Evolutionary conservation across 139 green algal species (phyloP), one percentile per base, ranked within the genome.

Genomic region (Asterochloris sp.): DNA sequence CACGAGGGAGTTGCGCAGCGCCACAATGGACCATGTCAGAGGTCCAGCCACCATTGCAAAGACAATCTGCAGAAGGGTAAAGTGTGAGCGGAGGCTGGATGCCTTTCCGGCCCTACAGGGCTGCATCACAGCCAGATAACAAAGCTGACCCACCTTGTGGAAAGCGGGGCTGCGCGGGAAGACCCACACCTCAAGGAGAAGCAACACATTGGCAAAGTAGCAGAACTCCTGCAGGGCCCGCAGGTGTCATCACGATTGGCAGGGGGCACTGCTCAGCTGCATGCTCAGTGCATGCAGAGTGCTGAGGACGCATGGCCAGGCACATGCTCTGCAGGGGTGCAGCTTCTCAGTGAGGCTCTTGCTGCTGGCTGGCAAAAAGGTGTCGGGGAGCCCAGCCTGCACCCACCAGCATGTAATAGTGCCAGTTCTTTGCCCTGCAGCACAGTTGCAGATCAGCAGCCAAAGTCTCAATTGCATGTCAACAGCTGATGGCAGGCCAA

Each of bases 1-100:
- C 8, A 97, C 92, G n/a, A 96, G 83, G 16, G 82, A 91, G 89
- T 96, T 96, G 54, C 89, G 83, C 81, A 96, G 93, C 15, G 92
- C 91, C 14, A 94, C 23, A 75, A 94, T 93, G 78, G 87, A 90
- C 84, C 85, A 94, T 10, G 90, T 84, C 73, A 96, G 82, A 1
- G 92, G 91, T 0, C 93, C 94, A 0, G 92, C 89, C 80, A 88
- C 90, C 62, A 90, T 88, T 15, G 91, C 91, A 87, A 96, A 96
- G 2, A 90, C 85, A 8, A 94, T 87, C 91, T 94, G 86, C 83
- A 83, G 69, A 23, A 75, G 21, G 26, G 74, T 27, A 83, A 2
- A 54, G 38, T 6, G 38, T 54, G 38, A 54, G 38, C 4, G 38
- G 38, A 6, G 38, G 38, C 38, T 54, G 38, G 6, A 54, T 6